A percentile compares a stretch with the other conserved stretches of the same genome.
Evolutionary conservation across 208 protist species (phyloP).

Genomic region (Porcisia deanei): DNA sequence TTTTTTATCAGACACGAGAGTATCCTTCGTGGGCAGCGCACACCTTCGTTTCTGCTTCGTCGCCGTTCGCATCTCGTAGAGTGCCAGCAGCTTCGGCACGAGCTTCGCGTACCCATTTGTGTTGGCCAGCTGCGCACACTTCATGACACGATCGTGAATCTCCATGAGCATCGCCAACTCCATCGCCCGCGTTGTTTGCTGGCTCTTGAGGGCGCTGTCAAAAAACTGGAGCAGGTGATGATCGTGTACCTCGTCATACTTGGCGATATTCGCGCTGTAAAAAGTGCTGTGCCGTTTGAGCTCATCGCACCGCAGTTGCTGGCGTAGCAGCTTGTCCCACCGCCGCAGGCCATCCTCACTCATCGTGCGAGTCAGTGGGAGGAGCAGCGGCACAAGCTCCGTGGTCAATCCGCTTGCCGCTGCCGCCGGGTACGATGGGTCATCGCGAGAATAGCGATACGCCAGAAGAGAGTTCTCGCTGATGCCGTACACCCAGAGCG

Average conservation of each 20-base stretch:
- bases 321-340: conserved; percentile 75
- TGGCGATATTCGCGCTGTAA: conserved; percentile 73
- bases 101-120: conserved; percentile 55
- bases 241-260: conserved; percentile 80
- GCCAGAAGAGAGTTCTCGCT: conserved; percentile 66
- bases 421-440: conserved; percentile 72
- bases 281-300: conserved; percentile 68
- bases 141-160: conserved; percentile 77
- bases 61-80: conserved; percentile 72
- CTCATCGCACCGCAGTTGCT: conserved; percentile 76
- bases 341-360: conserved; percentile 36
- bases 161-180: conserved; percentile 84
- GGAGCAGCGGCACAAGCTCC: conserved; percentile 61
- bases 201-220: conserved; percentile 51
- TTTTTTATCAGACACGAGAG: conserved; percentile 59
- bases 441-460: conserved; percentile 63
- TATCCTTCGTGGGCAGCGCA: conserved; percentile 64
- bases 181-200: conserved; percentile 74
- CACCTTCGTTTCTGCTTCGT: conserved; percentile 64
- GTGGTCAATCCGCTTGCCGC: conserved; percentile 63
- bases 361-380: conserved; percentile 59
- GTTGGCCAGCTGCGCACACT: conserved; percentile 71
- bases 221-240: conserved; percentile 80
- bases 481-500: conserved; percentile 63
- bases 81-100: conserved; percentile 66